Evolutionary conservation across 805 yeast genomes (phyloP), one percentile per base, ranked within the genome.

Genomic region (Saccharomycopsis malanga): DNA sequence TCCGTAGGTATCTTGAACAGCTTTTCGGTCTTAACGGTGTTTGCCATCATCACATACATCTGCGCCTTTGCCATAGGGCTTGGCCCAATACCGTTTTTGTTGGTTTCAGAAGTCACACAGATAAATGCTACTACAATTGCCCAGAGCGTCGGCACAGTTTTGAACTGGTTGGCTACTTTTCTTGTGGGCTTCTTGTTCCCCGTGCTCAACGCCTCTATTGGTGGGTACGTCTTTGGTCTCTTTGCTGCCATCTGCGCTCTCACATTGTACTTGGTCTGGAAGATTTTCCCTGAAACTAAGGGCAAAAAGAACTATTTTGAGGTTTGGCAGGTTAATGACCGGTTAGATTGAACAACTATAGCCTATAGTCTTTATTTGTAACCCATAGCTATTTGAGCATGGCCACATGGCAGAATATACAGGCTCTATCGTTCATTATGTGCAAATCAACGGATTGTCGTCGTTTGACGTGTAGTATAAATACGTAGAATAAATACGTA

Each of bases 11-110:
- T 91, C 34, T 58, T 77, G 21, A 53, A 61, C n/a, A 62, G 69
- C 2, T 66, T 66, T 44, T 69, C 84, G 0, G 24, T 65, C 0
- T 51, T 82, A 12, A 72, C 89, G 1, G 79, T 83, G 0, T 41
- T 74, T 1, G 80, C 89, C 12, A 81, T 88, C 0, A 74, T 87
- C 46, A 59, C 73, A 0, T 89, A 87, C 61, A 88, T 91, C 41
- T 79, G 84, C 1, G 76, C 87, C 24, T 93, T 91, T 68, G 98
- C 97, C 0, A 68, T 84, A 29, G 98, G 98, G 0, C 62, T 88
- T 52, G 98, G 98, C 0, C 98, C 98, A 4, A 88, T 93, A 46
- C 98, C 98, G 35, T 91, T 93, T 66, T 66, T 91, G 54, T 66
- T 89, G 44, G 81, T 91, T 7, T 77, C 95, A 4, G 98, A 93